Percentiles rank a stretch among this genome's conserved stretches.
These are phyloP conservation scores for Saccharomyces mikatae DNA, from an alignment of 805 yeast species.

Conservation along the genomic window DNA sequence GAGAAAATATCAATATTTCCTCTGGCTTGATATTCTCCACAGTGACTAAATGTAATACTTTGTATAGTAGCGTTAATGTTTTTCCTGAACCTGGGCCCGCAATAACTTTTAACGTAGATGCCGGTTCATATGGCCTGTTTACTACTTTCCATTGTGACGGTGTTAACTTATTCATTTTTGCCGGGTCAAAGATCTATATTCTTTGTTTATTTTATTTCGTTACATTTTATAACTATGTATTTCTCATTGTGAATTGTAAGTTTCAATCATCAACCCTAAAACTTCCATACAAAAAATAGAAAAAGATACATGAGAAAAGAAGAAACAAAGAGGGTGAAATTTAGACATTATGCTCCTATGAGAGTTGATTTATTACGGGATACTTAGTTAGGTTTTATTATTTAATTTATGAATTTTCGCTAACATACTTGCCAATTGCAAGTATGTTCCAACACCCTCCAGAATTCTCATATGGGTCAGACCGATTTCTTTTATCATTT, in stretches of 20 bases:
- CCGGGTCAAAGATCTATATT: not conserved
- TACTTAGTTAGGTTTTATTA: not conserved
- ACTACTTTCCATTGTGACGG: constrained; percentile 42
- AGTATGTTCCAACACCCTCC: constrained; percentile 84
- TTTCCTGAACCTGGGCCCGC: constrained; percentile 79
- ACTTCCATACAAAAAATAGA: not conserved
- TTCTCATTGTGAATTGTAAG: not conserved
- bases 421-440: constrained; percentile 78
- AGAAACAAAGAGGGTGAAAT: not conserved
- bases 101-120: constrained; percentile 40
- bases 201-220: not conserved
- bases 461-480: constrained; percentile 84
- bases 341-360: not conserved
- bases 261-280: not conserved
- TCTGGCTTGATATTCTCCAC: constrained; percentile 36
- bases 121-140: constrained; percentile 32
- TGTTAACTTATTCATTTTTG: constrained; percentile 28
- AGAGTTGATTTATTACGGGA: not conserved
- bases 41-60: constrained; percentile 42
- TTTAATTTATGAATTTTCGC: constrained; percentile 40
- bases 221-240: not conserved
- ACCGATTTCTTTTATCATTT: constrained; percentile 79
- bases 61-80: constrained; percentile 48
- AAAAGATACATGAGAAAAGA: not conserved
- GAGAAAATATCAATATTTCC: constrained; percentile 52